Base-by-base conservation (phyloP, 495 filamentous ascomycete species). In the Xylaria longipes region DNA sequence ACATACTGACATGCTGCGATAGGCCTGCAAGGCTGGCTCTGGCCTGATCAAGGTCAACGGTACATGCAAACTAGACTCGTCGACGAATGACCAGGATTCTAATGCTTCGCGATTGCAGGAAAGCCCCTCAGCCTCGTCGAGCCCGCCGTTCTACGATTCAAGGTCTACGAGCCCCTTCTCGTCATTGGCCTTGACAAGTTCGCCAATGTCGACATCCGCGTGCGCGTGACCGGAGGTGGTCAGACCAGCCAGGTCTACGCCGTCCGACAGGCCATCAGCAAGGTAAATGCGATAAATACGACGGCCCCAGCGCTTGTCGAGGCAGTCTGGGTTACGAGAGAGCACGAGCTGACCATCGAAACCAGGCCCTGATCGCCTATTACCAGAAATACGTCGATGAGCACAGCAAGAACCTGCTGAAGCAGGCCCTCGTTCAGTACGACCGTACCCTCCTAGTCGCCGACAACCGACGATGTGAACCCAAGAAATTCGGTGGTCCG, bases 381-480 rank as follows among this genome's bases (percentile, higher is more conserved):
- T 98, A 97, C 92, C 96, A 98, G 90, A 99, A 99, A 88, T 99
- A 91, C 87, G 93, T 99, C 84, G 96, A 99, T 82, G 96, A 99
- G 91, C 94, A 98, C 91, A 91, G 92, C 87, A 99, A 99, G 93
- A 99, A 98, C 91, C 88, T 92, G 86, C 89, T 99, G 77, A 99
- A 99, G 93, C 91, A 94, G 84, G 92, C 92, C 73, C 89, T 98
- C 72, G 91, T 92, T 80, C 89, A 92, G 82, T 99, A 97, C 89
- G 96, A 99, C 89, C 91, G 96, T 77, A 97, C 93, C 82, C 88
- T 99, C 73, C 91, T 99, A 77, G 96, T 99, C 75, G 97, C 96
- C 82, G 96, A 99, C 82, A 97, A 97, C 89, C 89, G 95, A 77
- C 92, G 96, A 73, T 92, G 92, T 82, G 93, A 96, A 87, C 93